Evolutionary conservation across 768 basidiomycete genomes (phyloP).

Genomic region (Nidula microcarpa): DNA sequence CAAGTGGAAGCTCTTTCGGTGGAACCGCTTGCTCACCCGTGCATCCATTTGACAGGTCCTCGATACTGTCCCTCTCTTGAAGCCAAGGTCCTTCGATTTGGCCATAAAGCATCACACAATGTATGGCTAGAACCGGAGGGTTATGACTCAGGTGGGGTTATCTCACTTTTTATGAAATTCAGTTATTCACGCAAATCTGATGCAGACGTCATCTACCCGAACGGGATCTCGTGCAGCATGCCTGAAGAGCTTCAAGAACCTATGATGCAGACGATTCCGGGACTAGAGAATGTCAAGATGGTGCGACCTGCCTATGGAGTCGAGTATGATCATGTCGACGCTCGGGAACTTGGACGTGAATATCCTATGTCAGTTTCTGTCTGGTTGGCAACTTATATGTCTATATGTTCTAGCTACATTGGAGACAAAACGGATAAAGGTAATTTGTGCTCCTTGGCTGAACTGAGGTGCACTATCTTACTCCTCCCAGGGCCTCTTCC

Average conservation of each 20-base stretch:
- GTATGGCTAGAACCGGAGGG: slow-evolving; percentile 94
- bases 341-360: slow-evolving; percentile 73
- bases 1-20: neutral
- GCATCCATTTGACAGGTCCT: slow-evolving; percentile 51
- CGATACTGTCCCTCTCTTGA: slow-evolving; percentile 92
- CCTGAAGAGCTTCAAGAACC: slow-evolving; percentile 82
- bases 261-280: slow-evolving; percentile 82
- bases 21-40: neutral
- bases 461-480: too few species aligned
- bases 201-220: slow-evolving; percentile 83
- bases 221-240: slow-evolving; percentile 84
- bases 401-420: slow-evolving; percentile 55
- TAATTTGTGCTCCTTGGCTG: neutral
- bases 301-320: slow-evolving; percentile 87
- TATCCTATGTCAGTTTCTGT: slow-evolving; percentile 6
- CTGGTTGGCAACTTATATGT: neutral
- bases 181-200: neutral
- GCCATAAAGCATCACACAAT: slow-evolving; percentile 62
- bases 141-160: slow-evolving; percentile 68
- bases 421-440: slow-evolving; percentile 78
- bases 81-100: slow-evolving; percentile 80
- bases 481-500: slow-evolving; percentile 63
- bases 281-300: slow-evolving; percentile 82
- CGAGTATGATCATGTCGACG: slow-evolving; percentile 90
- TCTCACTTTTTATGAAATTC: neutral